Base-by-base conservation (phyloP, 257 asterid species). In the Gentiana dahurica region DNA sequence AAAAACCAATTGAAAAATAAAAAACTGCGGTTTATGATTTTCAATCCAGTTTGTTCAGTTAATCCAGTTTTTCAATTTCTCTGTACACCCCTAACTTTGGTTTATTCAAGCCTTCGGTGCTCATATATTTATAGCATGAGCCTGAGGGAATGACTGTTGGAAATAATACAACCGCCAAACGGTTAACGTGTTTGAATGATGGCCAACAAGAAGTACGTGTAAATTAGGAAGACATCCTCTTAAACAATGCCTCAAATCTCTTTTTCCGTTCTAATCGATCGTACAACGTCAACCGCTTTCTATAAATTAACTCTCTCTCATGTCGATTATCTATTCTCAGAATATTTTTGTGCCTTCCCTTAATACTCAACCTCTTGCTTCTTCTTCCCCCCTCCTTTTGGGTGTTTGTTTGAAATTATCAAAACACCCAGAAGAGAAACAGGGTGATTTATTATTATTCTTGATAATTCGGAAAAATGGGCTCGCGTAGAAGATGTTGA, bases 221-320 rank as follows among this genome's bases (percentile, higher is more conserved):
- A 24, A 24, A 24, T 24, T 24, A 24, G 24, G 24, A 24, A 0
- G 24, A 24, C 24, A 24, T 24, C 67, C 74, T 50, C 41, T 24
- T 60, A 34, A 64, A 58, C 3, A 58, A 53, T 12, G 65, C 58
- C 9, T 37, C 57, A 51, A 41, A 59, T 66, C 65, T 64, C 65
- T 72, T 10, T 33, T 36, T 72, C 69, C 71, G 78, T 70, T 77
- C 79, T 65, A 67, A 74, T 50, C 36, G 57, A 56, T 66, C 56
- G 9, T 49, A 13, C 35, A 58, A 48, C 33, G 48, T 38, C 54
- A 52, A 51, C 39, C 44, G 45, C 69, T 49, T 58, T 57, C 3
- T 36, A 59, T 34, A 51, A 9, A 55, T 34, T 60, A 1, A 41
- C 24, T 24, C 34, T 24, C 36, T 24, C 36, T 11, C 68, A 8